Percentiles rank a stretch among this genome's conserved stretches.
These are phyloP conservation scores for Strigomonas galati DNA, from an alignment of 208 protist species.

Conservation along the genomic window DNA sequence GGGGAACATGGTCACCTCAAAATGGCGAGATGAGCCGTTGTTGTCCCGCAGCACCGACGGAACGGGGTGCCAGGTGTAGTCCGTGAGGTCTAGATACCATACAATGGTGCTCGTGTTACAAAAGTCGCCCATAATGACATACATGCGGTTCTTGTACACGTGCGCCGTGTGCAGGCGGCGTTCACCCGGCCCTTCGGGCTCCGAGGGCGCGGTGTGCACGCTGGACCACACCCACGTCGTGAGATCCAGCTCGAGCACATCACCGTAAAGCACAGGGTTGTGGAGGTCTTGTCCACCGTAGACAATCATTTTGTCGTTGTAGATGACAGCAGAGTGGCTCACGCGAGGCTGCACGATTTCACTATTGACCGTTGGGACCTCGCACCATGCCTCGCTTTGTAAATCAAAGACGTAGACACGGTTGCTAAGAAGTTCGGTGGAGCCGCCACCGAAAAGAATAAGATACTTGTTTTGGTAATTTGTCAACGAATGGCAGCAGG, in stretches of 20 bases:
- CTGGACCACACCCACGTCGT: conserved; percentile 63
- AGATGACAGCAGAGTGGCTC: conserved; percentile 63
- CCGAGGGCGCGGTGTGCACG: conserved; percentile 40
- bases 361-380: conserved; percentile 34
- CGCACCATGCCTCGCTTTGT: conserved; percentile 37
- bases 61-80: conserved; percentile 50
- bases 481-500: conserved; percentile 72
- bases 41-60: conserved; percentile 6
- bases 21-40: neutral
- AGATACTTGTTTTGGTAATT: conserved; percentile 74
- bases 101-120: conserved; percentile 20
- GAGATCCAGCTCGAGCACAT: conserved; percentile 71
- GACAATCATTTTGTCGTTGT: conserved; percentile 82
- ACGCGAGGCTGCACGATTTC: conserved; percentile 47
- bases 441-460: conserved; percentile 76
- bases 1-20: neutral
- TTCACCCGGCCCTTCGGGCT: conserved; percentile 65
- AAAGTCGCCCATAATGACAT: conserved; percentile 66
- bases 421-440: conserved; percentile 19
- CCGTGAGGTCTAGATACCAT: conserved; percentile 68
- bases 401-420: conserved; percentile 49
- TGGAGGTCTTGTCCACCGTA: conserved; percentile 73
- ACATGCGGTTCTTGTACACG: conserved; percentile 67
- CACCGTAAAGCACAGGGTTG: conserved; percentile 38
- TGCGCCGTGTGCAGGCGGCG: conserved; percentile 70